Evolutionary conservation across 2,329 filamentous ascomycete species (phyloP).

Genomic region (Parastagonospora nodorum): DNA sequence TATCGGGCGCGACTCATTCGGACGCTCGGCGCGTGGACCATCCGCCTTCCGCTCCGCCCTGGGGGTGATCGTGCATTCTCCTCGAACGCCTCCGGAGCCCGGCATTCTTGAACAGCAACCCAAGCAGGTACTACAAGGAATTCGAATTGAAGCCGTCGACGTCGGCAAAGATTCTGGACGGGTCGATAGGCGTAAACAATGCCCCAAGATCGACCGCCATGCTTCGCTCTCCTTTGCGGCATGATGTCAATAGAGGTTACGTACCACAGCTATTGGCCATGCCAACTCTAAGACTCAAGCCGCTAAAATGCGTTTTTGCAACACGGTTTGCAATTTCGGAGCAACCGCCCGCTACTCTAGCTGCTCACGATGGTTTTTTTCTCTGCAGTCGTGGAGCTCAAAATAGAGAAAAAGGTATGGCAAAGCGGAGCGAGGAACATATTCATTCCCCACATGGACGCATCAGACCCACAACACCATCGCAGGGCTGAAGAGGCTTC

Average conservation of each 20-base stretch:
- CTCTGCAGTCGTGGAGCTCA: constrained; percentile 1
- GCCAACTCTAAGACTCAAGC: background rate
- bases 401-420: background rate
- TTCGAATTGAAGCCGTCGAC: background rate
- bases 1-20: constrained; percentile 15
- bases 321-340: background rate
- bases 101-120: background rate
- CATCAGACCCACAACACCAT: constrained; percentile 13
- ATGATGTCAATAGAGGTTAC: constrained; percentile 8
- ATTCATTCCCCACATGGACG: constrained; percentile 1
- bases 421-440: constrained; percentile 6
- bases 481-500: constrained; percentile 27
- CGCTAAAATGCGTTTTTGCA: background rate
- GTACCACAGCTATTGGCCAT: background rate
- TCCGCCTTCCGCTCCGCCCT: constrained; percentile 22
- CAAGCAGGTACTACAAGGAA: background rate
- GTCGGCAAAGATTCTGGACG: background rate
- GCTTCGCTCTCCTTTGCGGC: background rate
- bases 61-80: constrained; percentile 5
- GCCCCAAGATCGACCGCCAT: background rate
- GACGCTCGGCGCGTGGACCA: constrained; percentile 23
- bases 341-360: constrained; percentile 1
- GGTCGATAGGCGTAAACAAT: background rate
- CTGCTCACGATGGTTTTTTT: background rate
- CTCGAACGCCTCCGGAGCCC: constrained; percentile 10